Evolutionary conservation across 805 yeast genomes (phyloP).

Genomic region (Nakazawaea ernobii): DNA sequence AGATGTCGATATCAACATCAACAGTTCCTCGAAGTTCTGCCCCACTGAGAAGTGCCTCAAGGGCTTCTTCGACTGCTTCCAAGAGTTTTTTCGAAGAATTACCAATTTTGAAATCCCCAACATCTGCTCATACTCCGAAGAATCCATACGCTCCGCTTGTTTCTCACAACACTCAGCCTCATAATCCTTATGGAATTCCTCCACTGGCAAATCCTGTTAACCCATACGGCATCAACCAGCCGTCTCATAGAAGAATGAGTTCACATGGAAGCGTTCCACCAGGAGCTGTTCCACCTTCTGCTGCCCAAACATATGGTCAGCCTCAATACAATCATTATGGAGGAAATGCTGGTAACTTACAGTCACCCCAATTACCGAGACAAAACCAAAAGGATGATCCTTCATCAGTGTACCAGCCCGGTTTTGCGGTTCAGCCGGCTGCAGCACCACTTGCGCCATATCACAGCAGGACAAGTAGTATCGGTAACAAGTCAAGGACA

Average conservation of each 20-base stretch:
- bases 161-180: background rate
- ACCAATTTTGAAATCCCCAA: slow-evolving; percentile 4
- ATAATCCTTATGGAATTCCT: background rate
- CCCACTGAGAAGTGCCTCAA: slow-evolving; percentile 2
- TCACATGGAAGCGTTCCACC: background rate
- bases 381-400: background rate
- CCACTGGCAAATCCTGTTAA: background rate
- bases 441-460: background rate
- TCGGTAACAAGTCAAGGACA: background rate
- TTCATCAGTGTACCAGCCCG: background rate
- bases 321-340: no score
- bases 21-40: background rate
- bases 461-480: background rate
- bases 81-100: slow-evolving; percentile 11
- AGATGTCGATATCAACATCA: background rate
- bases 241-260: slow-evolving; percentile 4
- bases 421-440: background rate
- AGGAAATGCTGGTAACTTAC: no score
- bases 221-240: slow-evolving; percentile 5
- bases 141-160: slow-evolving; percentile 10
- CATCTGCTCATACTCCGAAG: background rate
- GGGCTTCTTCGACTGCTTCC: slow-evolving; percentile 6
- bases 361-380: background rate
- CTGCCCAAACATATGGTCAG: background rate
- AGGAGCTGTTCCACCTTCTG: background rate